Evolutionary conservation across 176 grass and related monocot species (phyloP).

Genomic region (Oropetium thomaeum): DNA sequence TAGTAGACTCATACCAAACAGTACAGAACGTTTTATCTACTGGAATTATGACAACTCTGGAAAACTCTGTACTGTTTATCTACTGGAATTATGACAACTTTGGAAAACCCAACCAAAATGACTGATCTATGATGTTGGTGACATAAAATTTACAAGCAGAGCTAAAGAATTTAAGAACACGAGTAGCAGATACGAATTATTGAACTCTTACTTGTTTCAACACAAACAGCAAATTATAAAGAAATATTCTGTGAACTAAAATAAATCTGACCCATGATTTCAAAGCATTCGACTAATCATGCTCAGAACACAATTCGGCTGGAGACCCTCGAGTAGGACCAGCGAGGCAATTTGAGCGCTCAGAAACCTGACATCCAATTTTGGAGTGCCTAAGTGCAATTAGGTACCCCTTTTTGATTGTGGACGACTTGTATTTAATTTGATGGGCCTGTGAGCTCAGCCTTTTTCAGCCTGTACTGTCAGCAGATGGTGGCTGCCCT

Average conservation of each 20-base stretch:
- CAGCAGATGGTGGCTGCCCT: too few species aligned
- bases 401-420: too few species aligned
- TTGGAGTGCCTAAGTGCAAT: too few species aligned
- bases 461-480: too few species aligned
- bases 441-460: too few species aligned
- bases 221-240: not conserved
- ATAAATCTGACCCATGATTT: not conserved
- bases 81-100: not conserved
- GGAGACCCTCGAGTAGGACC: too few species aligned
- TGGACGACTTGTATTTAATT: too few species aligned
- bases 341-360: too few species aligned
- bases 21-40: not conserved
- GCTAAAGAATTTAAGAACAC: not conserved
- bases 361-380: too few species aligned
- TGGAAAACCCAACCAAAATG: not conserved
- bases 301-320: too few species aligned
- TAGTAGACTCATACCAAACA: not conserved
- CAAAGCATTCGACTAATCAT: too few species aligned
- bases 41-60: not conserved
- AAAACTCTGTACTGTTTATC: not conserved
- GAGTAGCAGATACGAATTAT: too few species aligned
- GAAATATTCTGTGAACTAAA: not conserved
- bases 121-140: not conserved
- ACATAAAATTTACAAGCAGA: not conserved
- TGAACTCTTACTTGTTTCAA: not conserved